Percentiles rank a stretch among this genome's conserved stretches.
Evolutionary conservation across 306 rosid species (phyloP).

Genomic region (Alnus glutinosa): DNA sequence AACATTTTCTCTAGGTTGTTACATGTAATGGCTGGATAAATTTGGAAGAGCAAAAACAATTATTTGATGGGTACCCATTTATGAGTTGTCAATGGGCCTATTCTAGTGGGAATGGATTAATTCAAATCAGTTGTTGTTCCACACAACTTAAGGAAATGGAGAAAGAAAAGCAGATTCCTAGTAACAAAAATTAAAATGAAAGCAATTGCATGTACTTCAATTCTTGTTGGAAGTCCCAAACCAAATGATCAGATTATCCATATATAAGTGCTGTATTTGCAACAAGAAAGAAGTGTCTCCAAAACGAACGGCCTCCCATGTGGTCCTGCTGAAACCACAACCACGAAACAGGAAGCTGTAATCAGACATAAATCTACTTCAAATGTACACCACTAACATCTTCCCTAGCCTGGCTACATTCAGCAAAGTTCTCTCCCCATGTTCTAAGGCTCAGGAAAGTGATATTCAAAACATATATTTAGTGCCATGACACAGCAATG

Average conservation of each 20-base stretch:
- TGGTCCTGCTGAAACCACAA: slow-evolving; percentile 47
- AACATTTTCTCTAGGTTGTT: no score
- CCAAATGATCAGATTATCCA: slow-evolving; percentile 20
- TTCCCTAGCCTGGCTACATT: slow-evolving; percentile 23
- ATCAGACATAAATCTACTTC: slow-evolving; percentile 39
- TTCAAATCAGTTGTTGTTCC: neutral
- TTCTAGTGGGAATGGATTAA: neutral
- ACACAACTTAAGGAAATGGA: neutral
- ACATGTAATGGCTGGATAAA: no score
- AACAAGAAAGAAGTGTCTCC: slow-evolving; percentile 27
- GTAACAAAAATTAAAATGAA: slow-evolving; percentile 27
- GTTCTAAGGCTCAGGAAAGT: slow-evolving; percentile 35
- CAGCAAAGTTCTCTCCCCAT: slow-evolving; percentile 31
- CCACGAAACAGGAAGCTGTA: slow-evolving; percentile 38
- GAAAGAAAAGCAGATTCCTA: slow-evolving; percentile 24
- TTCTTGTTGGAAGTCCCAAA: slow-evolving; percentile 14
- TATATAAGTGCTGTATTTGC: slow-evolving; percentile 16
- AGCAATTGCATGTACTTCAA: slow-evolving; percentile 20
- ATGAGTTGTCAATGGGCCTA: neutral
- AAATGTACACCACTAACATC: slow-evolving; percentile 39
- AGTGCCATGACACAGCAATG: slow-evolving; percentile 33
- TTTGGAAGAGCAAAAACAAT: neutral
- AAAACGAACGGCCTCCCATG: slow-evolving; percentile 35
- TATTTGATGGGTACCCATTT: neutral
- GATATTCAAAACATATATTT: slow-evolving; percentile 25